These are phyloP conservation scores for Cicer pinnatifidum DNA, from an alignment of 306 rosid species.

Conservation along the genomic window DNA sequence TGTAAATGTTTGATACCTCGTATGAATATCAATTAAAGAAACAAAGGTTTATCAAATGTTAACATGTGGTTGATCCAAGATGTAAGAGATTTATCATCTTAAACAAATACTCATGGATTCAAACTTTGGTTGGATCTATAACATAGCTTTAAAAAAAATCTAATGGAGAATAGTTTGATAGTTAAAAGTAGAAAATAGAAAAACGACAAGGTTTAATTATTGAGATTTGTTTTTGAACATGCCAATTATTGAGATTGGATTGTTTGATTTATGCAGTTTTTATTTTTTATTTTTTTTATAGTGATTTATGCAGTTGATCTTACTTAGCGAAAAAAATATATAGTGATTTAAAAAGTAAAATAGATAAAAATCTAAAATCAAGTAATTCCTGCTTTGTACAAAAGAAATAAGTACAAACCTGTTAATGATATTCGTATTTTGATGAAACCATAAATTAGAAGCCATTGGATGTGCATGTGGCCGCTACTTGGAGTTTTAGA, in stretches of 20 bases:
- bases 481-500: neutral
- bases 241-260: neutral
- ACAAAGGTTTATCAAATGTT: too few species aligned
- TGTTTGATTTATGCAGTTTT: too few species aligned
- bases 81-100: too few species aligned
- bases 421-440: slow-evolving; percentile 6
- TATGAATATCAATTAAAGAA: too few species aligned
- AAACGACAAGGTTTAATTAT: neutral
- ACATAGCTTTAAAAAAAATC: too few species aligned
- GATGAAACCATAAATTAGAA: neutral
- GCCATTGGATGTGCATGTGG: slow-evolving; percentile 28
- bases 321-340: neutral
- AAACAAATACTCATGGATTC: too few species aligned
- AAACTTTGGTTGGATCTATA: too few species aligned
- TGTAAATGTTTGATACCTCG: too few species aligned
- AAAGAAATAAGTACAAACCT: neutral
- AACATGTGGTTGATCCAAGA: too few species aligned
- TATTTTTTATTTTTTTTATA: neutral
- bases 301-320: neutral
- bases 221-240: neutral
- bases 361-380: neutral
- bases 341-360: too few species aligned
- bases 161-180: neutral
- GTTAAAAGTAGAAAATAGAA: neutral
- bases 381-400: slow-evolving; percentile 15